phyloP scores from a whole-genome alignment of 2,329 filamentous ascomycete species.

The Dothideomycetes sp. region DNA sequence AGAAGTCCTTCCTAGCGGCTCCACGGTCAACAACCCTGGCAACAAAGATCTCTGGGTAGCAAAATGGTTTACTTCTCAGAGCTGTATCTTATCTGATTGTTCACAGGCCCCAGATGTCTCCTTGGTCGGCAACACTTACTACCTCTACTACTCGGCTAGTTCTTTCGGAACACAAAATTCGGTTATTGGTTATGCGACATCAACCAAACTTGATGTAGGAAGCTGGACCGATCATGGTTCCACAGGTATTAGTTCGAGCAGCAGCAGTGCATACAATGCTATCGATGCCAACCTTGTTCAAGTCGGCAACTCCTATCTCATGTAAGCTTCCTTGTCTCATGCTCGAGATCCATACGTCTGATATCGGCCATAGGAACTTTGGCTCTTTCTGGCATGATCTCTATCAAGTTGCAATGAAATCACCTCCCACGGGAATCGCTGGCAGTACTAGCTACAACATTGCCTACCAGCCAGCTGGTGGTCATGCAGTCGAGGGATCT shows the following conservation, averaged over 20 bases:
- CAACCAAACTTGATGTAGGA: constrained; percentile 41
- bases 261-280: constrained; percentile 36
- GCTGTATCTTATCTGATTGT: neutral
- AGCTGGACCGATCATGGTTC: constrained; percentile 54
- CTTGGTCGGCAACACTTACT: constrained; percentile 49
- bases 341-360: neutral
- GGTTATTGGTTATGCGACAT: constrained; percentile 51
- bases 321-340: constrained; percentile 19
- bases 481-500: constrained; percentile 47
- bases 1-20: constrained; percentile 37
- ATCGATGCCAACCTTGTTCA: constrained; percentile 44
- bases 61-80: neutral
- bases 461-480: constrained; percentile 43
- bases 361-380: constrained; percentile 46
- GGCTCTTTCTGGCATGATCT: constrained; percentile 62
- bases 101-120: constrained; percentile 50
- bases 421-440: constrained; percentile 18
- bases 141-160: constrained; percentile 59
- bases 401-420: constrained; percentile 47
- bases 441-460: constrained; percentile 38
- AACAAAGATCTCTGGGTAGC: constrained; percentile 41
- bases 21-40: constrained; percentile 37
- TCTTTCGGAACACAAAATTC: constrained; percentile 52
- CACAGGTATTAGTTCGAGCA: constrained; percentile 40
- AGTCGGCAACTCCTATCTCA: constrained; percentile 36